Evolutionary conservation across 306 rosid species (phyloP).

Genomic region (Dalbergia oliveri): DNA sequence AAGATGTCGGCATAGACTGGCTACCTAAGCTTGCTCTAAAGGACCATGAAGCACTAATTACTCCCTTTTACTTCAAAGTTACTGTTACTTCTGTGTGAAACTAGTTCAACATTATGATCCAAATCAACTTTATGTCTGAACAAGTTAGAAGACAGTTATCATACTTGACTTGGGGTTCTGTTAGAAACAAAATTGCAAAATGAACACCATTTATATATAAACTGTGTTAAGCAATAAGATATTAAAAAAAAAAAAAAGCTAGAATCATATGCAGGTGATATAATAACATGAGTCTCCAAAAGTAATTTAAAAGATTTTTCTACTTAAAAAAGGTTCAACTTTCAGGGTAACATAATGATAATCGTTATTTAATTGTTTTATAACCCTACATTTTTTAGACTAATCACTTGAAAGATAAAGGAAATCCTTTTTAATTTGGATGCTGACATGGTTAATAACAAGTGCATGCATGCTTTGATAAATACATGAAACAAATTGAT

Average conservation of each 20-base stretch:
- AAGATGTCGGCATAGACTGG: slow-evolving; percentile 51
- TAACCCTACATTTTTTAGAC: slow-evolving; percentile 37
- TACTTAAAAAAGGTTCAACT: slow-evolving; percentile 15
- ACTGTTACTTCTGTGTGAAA: slow-evolving; percentile 54
- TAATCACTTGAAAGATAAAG: slow-evolving; percentile 41
- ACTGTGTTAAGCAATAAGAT: neutral
- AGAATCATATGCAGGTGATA: slow-evolving; percentile 7
- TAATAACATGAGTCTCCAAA: slow-evolving; percentile 18
- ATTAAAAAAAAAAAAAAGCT: neutral
- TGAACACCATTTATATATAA: neutral
- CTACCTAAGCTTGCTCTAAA: slow-evolving; percentile 64
- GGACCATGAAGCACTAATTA: slow-evolving; percentile 72
- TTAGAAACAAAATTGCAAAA: slow-evolving; percentile 17
- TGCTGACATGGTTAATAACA: slow-evolving; percentile 50
- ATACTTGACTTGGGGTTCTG: slow-evolving; percentile 21
- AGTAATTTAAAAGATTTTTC: neutral
- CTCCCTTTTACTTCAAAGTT: slow-evolving; percentile 74
- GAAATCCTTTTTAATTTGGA: slow-evolving; percentile 44
- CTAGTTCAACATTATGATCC: slow-evolving; percentile 50
- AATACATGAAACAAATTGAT: slow-evolving; percentile 43
- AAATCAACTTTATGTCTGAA: slow-evolving; percentile 60
- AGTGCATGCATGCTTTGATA: slow-evolving; percentile 55
- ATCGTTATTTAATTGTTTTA: slow-evolving; percentile 28
- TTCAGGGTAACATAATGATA: slow-evolving; percentile 50
- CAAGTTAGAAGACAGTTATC: slow-evolving; percentile 46